Evolutionary conservation across 257 asterid species (phyloP).

Genomic region (Solanum habrochaites): DNA sequence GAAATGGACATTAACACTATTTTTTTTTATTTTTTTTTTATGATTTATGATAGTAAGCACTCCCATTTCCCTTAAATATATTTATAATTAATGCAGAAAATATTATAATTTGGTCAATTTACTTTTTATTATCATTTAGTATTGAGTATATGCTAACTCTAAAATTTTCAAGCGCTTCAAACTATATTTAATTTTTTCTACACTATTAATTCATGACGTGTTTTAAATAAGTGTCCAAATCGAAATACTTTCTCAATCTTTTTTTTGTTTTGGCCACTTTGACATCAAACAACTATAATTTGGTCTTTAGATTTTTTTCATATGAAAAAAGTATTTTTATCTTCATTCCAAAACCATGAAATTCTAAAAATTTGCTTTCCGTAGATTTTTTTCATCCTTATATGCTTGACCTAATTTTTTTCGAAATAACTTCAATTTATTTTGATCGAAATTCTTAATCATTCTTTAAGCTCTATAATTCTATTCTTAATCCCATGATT

Average conservation of each 20-base stretch:
- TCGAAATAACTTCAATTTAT: neutral
- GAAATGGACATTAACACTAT: neutral
- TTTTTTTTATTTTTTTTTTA: neutral
- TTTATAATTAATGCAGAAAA: neutral
- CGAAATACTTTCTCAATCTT: neutral
- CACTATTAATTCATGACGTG: neutral
- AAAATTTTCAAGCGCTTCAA: neutral
- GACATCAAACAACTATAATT: neutral
- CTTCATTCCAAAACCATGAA: neutral
- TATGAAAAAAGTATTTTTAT: neutral
- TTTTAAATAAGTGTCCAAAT: neutral
- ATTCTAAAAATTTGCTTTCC: neutral
- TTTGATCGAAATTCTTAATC: too few relatives aligned
- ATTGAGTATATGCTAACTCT: neutral
- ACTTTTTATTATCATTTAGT: neutral
- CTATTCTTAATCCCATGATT: neutral
- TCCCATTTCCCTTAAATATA: neutral
- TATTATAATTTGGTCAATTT: neutral
- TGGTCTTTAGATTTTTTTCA: neutral
- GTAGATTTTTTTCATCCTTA: neutral
- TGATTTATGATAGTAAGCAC: neutral
- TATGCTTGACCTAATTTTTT: neutral
- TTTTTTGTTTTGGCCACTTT: neutral
- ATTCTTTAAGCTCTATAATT: neutral
- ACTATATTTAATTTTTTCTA: neutral